Percentiles rank a stretch among this genome's conserved stretches.
Evolutionary conservation across 129 eudicot genomes (phyloP).

Genomic region (Logfia minima): DNA sequence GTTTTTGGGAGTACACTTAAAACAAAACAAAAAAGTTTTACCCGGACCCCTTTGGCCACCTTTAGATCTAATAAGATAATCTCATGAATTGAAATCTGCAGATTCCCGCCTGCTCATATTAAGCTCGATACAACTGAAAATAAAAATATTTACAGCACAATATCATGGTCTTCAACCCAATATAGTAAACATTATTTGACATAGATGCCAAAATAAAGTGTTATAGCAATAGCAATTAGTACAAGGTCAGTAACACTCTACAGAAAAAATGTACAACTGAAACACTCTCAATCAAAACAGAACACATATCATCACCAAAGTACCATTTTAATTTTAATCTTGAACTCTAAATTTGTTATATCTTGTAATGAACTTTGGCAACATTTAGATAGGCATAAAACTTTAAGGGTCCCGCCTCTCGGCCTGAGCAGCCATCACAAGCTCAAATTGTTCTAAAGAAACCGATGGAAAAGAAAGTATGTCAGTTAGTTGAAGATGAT

Average conservation of each 20-base stretch:
- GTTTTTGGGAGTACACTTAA: too few relatives aligned
- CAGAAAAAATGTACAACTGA: not conserved
- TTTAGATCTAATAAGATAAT: too few relatives aligned
- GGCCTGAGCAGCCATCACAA: constrained; percentile 50
- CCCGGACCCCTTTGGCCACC: too few relatives aligned
- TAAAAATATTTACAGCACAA: too few relatives aligned
- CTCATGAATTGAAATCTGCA: too few relatives aligned
- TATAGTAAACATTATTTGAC: not conserved
- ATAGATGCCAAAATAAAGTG: not conserved
- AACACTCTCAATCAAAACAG: not conserved
- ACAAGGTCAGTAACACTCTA: not conserved
- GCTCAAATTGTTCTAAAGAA: constrained; percentile 59
- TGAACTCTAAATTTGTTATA: constrained; percentile 21
- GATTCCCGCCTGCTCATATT: too few relatives aligned
- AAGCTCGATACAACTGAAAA: too few relatives aligned
- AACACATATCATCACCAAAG: not conserved
- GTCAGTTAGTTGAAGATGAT: constrained; percentile 43
- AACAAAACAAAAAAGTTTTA: too few relatives aligned
- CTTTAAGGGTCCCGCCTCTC: constrained; percentile 8
- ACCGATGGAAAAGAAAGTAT: constrained; percentile 50
- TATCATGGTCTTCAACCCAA: too few relatives aligned
- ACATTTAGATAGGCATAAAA: constrained; percentile 7
- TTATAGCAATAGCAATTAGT: not conserved
- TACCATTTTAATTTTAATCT: not conserved
- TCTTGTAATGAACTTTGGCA: constrained; percentile 5